Base-by-base conservation (phyloP, 495 filamentous ascomycete genomes). In the Xylaria cubensis region DNA sequence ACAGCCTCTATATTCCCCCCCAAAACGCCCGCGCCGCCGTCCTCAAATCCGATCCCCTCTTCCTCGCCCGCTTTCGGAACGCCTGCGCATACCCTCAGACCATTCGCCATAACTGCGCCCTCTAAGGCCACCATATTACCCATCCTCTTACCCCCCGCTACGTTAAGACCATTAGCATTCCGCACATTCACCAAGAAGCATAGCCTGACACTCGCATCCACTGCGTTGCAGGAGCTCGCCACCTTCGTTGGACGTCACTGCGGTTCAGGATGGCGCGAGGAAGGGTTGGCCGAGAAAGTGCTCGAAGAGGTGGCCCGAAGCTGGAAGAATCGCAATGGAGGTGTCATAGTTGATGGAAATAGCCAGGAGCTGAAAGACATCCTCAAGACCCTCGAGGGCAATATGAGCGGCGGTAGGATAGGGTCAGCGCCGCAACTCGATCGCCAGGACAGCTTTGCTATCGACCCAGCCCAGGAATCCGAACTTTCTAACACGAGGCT, bases 151-250 rank as follows among this genome's bases (percentile, higher is more conserved):
- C 94, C 94, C 21, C 92, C 94, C 4, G 89, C 92, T 29, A 95
- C 93, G 0, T 86, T 99, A 44, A 89, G 96, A 74, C 97, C 96
- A 7, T 85, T 98, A 44, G 96, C 96, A 51, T 98, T 99, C 79
- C 92, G 96, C 50, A 95, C 93, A 0, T 97, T 99, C 74, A 99
- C 96, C 8, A 97, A 97, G 82, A 99, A 99, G 76, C 94, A 99
- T 81, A 95, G 95, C 79, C 86, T 99, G 48, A 98, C 94, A 0
- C 90, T 99, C 50, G 97, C 93, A 4, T 95, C 95, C 0, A 88
- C 94, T 10, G 93, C 96, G 0, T 86, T 99, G 1, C 89, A 94
- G 79, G 88, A 91, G 12, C 85, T 99, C 29, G 94, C 97, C 15
- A 86, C 88, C 0, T 98, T 98, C 77, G 92, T 98, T 48, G 96